Conservation (phyloP, 2,329 filamentous ascomycete species). For the Sporothrix mexicana region DNA sequence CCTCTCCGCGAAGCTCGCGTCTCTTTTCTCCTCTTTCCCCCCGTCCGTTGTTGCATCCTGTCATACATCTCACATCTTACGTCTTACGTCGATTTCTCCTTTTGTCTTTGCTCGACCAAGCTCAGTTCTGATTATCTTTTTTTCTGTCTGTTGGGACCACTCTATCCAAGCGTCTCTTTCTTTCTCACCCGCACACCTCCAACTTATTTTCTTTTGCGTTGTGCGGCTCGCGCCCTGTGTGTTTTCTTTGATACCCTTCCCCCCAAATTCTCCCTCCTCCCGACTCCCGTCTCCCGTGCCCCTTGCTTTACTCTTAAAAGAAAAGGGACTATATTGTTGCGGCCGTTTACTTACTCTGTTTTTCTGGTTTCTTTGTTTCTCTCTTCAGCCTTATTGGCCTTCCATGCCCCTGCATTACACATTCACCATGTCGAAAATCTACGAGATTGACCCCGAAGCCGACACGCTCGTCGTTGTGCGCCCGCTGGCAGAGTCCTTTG, state of each 20-base stretch:
- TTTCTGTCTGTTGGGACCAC: too few species aligned
- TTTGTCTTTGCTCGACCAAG: conserved; percentile 1
- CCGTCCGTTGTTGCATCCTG: background rate
- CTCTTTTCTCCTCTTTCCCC: background rate
- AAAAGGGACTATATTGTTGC: background rate
- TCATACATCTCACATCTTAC: conserved; percentile 23
- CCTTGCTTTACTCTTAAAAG: conserved; percentile 1
- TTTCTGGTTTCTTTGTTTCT: background rate
- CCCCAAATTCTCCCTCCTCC: background rate
- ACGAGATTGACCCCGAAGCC: conserved; percentile 47
- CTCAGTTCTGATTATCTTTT: background rate
- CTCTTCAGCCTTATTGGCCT: conserved; percentile 14
- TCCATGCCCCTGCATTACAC: conserved; percentile 25
- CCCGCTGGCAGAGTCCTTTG: conserved; percentile 37
- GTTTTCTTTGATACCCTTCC: conserved; percentile 24
- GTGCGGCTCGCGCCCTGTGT: conserved; percentile 25
- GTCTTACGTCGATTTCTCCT: background rate
- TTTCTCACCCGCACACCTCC: background rate
- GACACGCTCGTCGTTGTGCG: conserved; percentile 45
- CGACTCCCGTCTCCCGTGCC: background rate
- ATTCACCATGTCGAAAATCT: conserved; percentile 43
- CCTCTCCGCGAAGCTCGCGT: conserved; percentile 7
- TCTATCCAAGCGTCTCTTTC: background rate
- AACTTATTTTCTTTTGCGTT: background rate
- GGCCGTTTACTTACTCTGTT: conserved; percentile 1